A percentile compares a stretch with the other conserved stretches of the same genome.
Evolutionary conservation across 345 rosid genomes (phyloP).

Genomic region (Brassica incana): DNA sequence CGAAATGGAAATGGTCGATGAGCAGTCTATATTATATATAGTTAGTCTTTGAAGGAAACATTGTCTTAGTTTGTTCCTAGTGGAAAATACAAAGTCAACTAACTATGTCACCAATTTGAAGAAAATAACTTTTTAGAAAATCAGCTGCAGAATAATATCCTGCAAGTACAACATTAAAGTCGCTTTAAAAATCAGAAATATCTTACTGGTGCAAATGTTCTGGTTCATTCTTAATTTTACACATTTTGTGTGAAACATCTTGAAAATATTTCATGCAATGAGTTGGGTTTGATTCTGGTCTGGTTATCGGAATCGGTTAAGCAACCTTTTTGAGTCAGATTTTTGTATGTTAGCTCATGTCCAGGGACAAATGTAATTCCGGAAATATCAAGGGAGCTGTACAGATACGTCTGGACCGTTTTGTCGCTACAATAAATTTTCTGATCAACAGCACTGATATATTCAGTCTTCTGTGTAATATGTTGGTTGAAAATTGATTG

Average conservation of each 20-base stretch:
- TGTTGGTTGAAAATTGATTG: conserved; percentile 9
- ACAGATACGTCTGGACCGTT: neutral
- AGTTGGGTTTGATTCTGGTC: neutral
- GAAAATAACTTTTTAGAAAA: neutral
- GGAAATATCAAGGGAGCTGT: neutral
- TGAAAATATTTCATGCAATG: neutral
- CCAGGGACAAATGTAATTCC: neutral
- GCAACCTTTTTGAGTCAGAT: neutral
- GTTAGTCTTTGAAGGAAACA: neutral
- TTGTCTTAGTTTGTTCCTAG: neutral
- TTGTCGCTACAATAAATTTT: neutral
- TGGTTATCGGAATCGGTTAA: neutral
- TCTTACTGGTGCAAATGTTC: neutral
- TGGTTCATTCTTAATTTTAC: conserved; percentile 5
- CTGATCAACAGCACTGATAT: neutral
- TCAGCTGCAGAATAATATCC: neutral
- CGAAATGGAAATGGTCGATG: neutral
- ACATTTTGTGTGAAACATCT: neutral
- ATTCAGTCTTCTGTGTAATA: neutral
- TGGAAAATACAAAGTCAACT: conserved; percentile 23
- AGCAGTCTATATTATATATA: neutral
- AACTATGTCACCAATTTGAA: neutral
- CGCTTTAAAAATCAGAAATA: neutral
- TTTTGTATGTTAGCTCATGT: neutral
- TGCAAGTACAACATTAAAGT: conserved; percentile 4